Evolutionary conservation across 371 early-diverging fungal genomes (phyloP), one percentile per base, ranked within the genome.

Genomic region (Fennellomyces sp.): DNA sequence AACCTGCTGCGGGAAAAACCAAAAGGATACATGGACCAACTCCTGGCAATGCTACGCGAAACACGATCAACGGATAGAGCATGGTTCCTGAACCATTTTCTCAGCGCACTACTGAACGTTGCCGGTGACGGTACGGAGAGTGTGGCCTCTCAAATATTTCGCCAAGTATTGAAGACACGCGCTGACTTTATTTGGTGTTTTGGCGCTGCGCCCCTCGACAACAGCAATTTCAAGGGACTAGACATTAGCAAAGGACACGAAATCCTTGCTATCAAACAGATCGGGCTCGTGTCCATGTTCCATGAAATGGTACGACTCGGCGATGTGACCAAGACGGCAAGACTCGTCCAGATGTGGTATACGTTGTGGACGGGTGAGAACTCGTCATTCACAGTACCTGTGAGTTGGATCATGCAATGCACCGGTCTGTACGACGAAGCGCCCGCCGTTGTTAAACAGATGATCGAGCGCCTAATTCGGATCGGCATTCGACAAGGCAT

Each of bases 391-490:
- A 39, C 69, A 3, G 76, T 73, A 3, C 71, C 76, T 6, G 52
- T 66, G n/a, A 60, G 63, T 25, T 73, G 73, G 70, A 47, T 76
- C 4, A 35, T 76, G 5, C 71, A 70, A 21, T 73, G 73, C 25
- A 62, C 64, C 21, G 76, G 76, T 2, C 57, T 76, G 11, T 76
- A 73, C 39, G 76, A 76, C 39, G 70, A 73, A 56, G 76, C 76
- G 1, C 76, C 76, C 11, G 73, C 68, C 2, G 21, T 68, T 5
- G 60, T 71, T 6, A 76, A 76, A 25, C 67, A 64, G 25, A 70
- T 73, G 73, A 70, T 76, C 23, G 61, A 61, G 25, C 26, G 54
- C 8, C 60, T 70, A 26, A 35, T 76, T 11, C 26, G 19, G 1
- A 60, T 68, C 17, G 73, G 73, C 0, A 49, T 70, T 35, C 54